These are phyloP conservation scores for Myriangium duriaei DNA, from an alignment of 2,329 filamentous ascomycete genomes.

Conservation along the genomic window DNA sequence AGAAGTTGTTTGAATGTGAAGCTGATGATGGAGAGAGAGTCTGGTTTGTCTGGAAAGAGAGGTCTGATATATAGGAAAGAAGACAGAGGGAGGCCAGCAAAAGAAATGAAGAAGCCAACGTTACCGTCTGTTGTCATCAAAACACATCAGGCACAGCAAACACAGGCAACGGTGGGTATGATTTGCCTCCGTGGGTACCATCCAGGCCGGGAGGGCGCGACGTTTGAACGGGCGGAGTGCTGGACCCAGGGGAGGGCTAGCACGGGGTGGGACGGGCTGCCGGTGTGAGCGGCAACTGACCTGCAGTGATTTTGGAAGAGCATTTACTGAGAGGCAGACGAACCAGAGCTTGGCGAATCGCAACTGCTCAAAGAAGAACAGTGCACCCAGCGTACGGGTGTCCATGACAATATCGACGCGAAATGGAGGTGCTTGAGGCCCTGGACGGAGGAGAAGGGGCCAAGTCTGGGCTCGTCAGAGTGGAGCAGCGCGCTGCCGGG, in stretches of 20 bases:
- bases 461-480: too few relatives aligned
- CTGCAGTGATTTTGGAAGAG: too few relatives aligned
- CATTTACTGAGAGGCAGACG: too few relatives aligned
- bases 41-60: not conserved
- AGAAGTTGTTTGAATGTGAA: slow-evolving; percentile 9
- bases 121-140: slow-evolving; percentile 11
- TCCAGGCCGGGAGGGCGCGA: not conserved
- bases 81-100: slow-evolving; percentile 1
- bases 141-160: slow-evolving; percentile 1
- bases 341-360: too few relatives aligned
- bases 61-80: slow-evolving; percentile 7
- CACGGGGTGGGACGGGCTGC: not conserved
- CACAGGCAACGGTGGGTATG: not conserved
- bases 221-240: not conserved
- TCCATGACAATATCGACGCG: too few relatives aligned
- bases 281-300: too few relatives aligned
- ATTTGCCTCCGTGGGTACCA: not conserved
- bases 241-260: not conserved
- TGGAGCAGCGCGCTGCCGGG: too few relatives aligned
- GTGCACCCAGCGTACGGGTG: too few relatives aligned
- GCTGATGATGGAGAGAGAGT: slow-evolving; percentile 9
- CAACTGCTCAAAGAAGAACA: too few relatives aligned
- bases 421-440: too few relatives aligned
- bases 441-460: too few relatives aligned
- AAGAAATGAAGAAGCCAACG: slow-evolving; percentile 7